Base-by-base conservation (phyloP, 2,329 filamentous ascomycete species). In the Cercospora zeae-maydis region DNA sequence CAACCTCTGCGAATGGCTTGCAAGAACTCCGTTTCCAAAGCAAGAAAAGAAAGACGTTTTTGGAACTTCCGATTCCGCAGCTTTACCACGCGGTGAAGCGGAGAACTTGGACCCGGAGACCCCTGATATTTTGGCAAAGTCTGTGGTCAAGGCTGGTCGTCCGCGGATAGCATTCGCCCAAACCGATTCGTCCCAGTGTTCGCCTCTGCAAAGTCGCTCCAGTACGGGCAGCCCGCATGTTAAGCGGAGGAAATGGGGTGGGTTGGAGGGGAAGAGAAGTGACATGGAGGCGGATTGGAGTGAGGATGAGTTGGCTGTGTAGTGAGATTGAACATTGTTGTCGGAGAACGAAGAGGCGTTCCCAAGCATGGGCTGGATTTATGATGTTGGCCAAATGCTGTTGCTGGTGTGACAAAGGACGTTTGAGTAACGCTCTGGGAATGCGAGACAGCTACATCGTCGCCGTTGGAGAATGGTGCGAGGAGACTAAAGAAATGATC, bases 1-100 rank as follows among this genome's bases (percentile, higher is more conserved):
- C 53, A 78, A 77, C 9, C 75, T 81, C 36, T 77, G 77, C 24
- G 79, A 81, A 63, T 81, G 78, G 78, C 75, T 80, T n/a, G 71
- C 73, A 0, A 76, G 72, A 37, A 79, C 79, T 8, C 78, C 79
- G 0, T 75, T 66, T 10, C 57, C 62, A 0, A 16, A 52, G 4
- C 13, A 37, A 11, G n/a, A 53, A 24, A 1, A 27, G 4, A 47
- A 27, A 24, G 16, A 31, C 5, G 21, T 14, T 3, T 27, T 27
- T 3, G 6, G 6, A 6, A 27, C 6, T 27, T 6, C 24, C 6
- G 24, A 6, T 27, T 27, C 6, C 24, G 24, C 6, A 27, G 24
- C 24, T 27, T 27, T 27, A 27, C 24, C 24, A 27, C 24, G n/a
- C n/a, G 21, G 4, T 1, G 54, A 33, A 16, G 31, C 45, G 24